Evolutionary conservation across 441 rosid species (phyloP).

Genomic region (Eugenia klotzschiana): DNA sequence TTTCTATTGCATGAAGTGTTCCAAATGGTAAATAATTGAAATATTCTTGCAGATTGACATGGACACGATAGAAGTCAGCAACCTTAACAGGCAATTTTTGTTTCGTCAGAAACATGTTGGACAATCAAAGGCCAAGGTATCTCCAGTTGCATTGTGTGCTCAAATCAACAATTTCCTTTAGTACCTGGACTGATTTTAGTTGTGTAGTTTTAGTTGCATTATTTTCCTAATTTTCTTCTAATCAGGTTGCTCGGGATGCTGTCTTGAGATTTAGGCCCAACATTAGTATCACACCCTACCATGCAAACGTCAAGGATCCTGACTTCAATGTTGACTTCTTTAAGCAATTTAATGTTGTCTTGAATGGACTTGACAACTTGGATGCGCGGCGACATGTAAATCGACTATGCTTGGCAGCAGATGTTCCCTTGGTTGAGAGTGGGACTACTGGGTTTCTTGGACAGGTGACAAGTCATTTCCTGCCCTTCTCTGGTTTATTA

Average conservation of each 20-base stretch:
- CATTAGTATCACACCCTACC: constrained; percentile 64
- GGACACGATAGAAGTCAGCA: constrained; percentile 99
- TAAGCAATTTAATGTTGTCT: constrained; percentile 83
- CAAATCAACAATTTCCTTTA: background rate
- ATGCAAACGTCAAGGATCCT: constrained; percentile 80
- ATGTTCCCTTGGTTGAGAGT: constrained; percentile 91
- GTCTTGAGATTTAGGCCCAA: constrained; percentile 81
- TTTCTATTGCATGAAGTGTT: background rate
- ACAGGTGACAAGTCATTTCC: constrained; percentile 39
- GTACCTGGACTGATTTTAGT: background rate
- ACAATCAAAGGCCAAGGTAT: constrained; percentile 91
- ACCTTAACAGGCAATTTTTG: constrained; percentile 88
- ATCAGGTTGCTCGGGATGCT: constrained; percentile 93
- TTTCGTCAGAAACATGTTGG: constrained; percentile 92
- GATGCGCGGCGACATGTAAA: constrained; percentile 96
- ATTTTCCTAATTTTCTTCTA: background rate
- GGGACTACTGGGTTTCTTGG: constrained; percentile 98
- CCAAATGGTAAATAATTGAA: background rate
- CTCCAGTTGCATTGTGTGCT: background rate
- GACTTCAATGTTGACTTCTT: constrained; percentile 74
- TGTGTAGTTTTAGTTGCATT: background rate
- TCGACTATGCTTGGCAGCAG: constrained; percentile 93
- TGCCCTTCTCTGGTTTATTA: background rate
- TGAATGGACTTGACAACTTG: constrained; percentile 91
- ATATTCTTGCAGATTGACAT: constrained; percentile 66